Evolutionary conservation across 2,329 filamentous ascomycete species (phyloP).

Genomic region (Paraconiothyrium sp.): DNA sequence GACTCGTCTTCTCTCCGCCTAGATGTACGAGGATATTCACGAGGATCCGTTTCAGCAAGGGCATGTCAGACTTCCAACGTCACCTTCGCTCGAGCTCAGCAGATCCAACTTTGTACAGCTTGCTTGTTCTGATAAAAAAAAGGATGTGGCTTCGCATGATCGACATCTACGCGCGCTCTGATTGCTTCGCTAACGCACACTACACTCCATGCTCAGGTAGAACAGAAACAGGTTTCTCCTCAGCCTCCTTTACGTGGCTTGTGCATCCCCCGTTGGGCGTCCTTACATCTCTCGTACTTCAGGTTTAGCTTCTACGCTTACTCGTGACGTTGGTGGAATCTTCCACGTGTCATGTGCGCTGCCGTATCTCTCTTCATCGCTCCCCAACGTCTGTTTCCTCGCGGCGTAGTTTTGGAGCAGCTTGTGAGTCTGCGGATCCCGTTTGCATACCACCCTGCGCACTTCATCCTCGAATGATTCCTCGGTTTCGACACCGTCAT

Average conservation of each 20-base stretch:
- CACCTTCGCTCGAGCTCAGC: constrained; percentile 16
- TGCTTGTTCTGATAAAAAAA: constrained; percentile 15
- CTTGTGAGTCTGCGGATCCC: too few species aligned
- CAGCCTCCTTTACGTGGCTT: constrained; percentile 33
- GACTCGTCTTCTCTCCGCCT: neutral
- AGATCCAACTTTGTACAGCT: constrained; percentile 18
- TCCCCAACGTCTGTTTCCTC: too few species aligned
- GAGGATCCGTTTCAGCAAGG: constrained; percentile 10
- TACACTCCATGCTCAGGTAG: constrained; percentile 11
- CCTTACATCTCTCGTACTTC: neutral
- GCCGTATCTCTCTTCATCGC: neutral
- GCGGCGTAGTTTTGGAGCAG: too few species aligned
- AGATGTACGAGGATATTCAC: neutral
- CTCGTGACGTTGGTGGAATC: neutral
- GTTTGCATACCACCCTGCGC: too few species aligned
- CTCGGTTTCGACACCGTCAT: too few species aligned
- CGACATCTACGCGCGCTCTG: constrained; percentile 16
- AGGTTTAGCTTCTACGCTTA: constrained; percentile 2
- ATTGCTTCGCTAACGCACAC: constrained; percentile 16
- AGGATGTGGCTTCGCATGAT: constrained; percentile 14
- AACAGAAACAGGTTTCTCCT: constrained; percentile 24
- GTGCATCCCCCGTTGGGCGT: neutral
- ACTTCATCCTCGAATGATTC: too few species aligned
- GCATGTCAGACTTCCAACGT: constrained; percentile 20
- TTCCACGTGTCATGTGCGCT: neutral